Evolutionary conservation across 148 eudicot genomes (phyloP).

Genomic region (Spergularia bocconei): DNA sequence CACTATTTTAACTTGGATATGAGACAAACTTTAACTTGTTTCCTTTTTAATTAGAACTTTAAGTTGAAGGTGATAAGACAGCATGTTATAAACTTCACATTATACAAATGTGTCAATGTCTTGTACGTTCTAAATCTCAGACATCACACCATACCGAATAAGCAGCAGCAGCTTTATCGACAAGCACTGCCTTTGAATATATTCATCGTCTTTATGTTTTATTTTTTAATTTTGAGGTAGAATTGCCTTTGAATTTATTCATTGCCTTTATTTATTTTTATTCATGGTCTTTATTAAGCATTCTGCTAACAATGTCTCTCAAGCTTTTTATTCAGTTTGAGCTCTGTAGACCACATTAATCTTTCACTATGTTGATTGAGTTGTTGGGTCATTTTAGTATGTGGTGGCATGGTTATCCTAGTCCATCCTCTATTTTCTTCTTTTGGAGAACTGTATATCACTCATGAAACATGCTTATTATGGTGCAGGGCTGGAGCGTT

Average conservation of each 20-base stretch:
- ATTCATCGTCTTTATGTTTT: background rate
- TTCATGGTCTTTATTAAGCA: too few species aligned
- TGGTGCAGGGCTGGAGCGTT: conserved; percentile 85
- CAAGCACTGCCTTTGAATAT: background rate
- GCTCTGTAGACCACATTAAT: background rate
- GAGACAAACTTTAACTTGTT: background rate
- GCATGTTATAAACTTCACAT: too few species aligned
- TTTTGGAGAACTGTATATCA: background rate
- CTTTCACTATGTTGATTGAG: background rate
- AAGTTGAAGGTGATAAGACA: background rate
- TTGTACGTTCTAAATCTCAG: too few species aligned
- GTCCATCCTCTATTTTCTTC: background rate
- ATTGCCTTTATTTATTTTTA: background rate
- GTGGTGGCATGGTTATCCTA: background rate
- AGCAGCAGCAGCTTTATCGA: background rate
- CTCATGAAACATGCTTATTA: conserved; percentile 13
- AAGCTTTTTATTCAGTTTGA: background rate
- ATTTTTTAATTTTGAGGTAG: too few species aligned
- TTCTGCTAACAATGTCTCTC: background rate
- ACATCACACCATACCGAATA: background rate
- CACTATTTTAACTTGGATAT: background rate
- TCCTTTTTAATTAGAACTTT: background rate
- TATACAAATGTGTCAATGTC: too few species aligned
- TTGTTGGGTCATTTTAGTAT: background rate
- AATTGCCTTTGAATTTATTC: background rate